Evolutionary conservation across 352 stramenopile species (phyloP).

Genomic region (Phytophthora lateralis): DNA sequence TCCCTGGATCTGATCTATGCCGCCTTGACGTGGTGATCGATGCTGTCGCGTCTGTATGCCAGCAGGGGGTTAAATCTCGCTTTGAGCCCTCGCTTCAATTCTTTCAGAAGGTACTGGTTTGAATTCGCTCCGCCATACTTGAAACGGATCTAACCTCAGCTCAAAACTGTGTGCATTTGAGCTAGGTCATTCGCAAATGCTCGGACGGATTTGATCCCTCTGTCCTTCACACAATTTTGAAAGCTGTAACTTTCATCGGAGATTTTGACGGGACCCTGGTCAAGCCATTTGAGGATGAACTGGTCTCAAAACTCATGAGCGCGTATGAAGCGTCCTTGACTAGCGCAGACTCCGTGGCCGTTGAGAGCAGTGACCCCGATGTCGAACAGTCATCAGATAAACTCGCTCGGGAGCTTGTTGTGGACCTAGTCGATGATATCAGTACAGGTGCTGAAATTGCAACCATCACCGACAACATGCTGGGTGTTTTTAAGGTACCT

Average conservation of each 20-base stretch:
- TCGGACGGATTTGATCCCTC: constrained; percentile 38
- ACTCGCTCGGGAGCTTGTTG: constrained; percentile 49
- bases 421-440: constrained; percentile 62
- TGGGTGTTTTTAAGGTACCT: constrained; percentile 78
- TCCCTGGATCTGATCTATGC: constrained; percentile 39
- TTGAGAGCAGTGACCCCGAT: not conserved
- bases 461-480: constrained; percentile 62
- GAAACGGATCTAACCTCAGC: not conserved
- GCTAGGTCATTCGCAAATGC: constrained; percentile 60
- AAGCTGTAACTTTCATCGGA: constrained; percentile 77
- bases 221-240: constrained; percentile 72
- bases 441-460: constrained; percentile 70
- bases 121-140: not conserved
- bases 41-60: constrained; percentile 68
- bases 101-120: constrained; percentile 62
- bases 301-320: constrained; percentile 78
- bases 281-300: constrained; percentile 71
- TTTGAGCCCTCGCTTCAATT: constrained; percentile 66
- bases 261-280: constrained; percentile 71
- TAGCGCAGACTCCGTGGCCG: constrained; percentile 13
- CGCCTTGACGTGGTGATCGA: constrained; percentile 64
- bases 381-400: constrained; percentile 27
- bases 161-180: not conserved
- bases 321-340: constrained; percentile 57
- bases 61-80: constrained; percentile 78